Conservation (phyloP, 306 rosid genomes). For the Spatholobus suberectus region DNA sequence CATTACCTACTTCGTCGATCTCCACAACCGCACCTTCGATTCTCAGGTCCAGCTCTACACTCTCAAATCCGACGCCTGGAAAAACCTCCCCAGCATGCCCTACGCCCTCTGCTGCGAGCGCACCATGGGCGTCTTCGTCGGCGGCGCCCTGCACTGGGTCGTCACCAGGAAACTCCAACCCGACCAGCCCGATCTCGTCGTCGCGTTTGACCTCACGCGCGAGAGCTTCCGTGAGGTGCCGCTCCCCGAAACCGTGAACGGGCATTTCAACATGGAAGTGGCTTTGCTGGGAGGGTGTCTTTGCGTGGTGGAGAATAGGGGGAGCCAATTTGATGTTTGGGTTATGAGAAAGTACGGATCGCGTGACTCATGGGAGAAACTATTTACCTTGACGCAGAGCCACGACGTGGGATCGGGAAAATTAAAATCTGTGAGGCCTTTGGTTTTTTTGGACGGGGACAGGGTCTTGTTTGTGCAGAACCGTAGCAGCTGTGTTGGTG, state of each 20-base stretch:
- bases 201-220: constrained; percentile 53
- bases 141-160: constrained; percentile 72
- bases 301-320: constrained; percentile 57
- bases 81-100: constrained; percentile 53
- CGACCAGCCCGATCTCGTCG: constrained; percentile 47
- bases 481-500: constrained; percentile 63
- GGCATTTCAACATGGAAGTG: constrained; percentile 52
- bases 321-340: constrained; percentile 63
- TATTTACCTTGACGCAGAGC: constrained; percentile 41
- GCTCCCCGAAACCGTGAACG: constrained; percentile 47
- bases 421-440: constrained; percentile 56
- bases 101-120: constrained; percentile 57
- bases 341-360: constrained; percentile 64
- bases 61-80: constrained; percentile 60
- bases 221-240: constrained; percentile 61
- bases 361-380: constrained; percentile 59
- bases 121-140: constrained; percentile 65
- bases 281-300: constrained; percentile 54
- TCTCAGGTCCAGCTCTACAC: constrained; percentile 64
- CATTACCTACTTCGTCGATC: constrained; percentile 62
- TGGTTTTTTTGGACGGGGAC: constrained; percentile 52
- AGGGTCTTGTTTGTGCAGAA: constrained; percentile 58
- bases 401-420: constrained; percentile 1
- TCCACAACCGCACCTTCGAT: constrained; percentile 39
- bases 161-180: constrained; percentile 49